Percentiles rank a stretch among this genome's conserved stretches.
phyloP scores from a whole-genome alignment of 2,329 filamentous ascomycete species.

The Neofusicoccum kwambonambiense region DNA sequence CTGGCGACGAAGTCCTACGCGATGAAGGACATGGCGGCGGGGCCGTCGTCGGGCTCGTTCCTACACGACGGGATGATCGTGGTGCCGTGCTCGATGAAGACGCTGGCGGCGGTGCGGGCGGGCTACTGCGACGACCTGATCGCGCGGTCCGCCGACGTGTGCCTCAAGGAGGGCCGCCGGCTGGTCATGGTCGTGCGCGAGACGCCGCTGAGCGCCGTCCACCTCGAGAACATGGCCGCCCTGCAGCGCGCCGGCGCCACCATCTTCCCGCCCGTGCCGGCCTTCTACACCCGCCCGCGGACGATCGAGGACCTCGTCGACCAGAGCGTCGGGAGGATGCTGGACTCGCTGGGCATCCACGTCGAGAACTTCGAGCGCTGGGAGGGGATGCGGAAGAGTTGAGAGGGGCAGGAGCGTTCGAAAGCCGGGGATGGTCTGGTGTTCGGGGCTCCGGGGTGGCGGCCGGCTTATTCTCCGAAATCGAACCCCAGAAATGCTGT shows the following conservation, averaged over 20 bases:
- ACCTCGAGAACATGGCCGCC: conserved; percentile 47
- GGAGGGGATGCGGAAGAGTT: conserved; percentile 28
- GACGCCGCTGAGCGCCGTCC: conserved; percentile 49
- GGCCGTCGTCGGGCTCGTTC: conserved; percentile 48
- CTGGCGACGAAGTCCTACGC: conserved; percentile 32
- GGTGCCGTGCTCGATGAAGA: conserved; percentile 51
- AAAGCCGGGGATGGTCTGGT: too few species aligned
- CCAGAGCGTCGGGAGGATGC: conserved; percentile 48
- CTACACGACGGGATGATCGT: conserved; percentile 49
- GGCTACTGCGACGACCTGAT: conserved; percentile 49
- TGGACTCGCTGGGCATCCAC: conserved; percentile 48
- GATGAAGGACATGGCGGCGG: conserved; percentile 46
- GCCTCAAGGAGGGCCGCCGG: conserved; percentile 45
- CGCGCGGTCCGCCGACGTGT: conserved; percentile 47
- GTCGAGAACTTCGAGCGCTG: conserved; percentile 42
- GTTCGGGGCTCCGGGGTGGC: too few species aligned
- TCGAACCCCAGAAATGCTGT: neutral
- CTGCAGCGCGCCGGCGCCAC: conserved; percentile 16
- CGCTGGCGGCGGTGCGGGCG: conserved; percentile 42
- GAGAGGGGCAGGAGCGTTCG: neutral
- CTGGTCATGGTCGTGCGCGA: conserved; percentile 45
- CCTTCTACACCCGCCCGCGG: conserved; percentile 22
- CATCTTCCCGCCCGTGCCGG: conserved; percentile 22
- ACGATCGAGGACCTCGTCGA: conserved; percentile 25
- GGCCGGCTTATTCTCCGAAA: neutral